phyloP scores from a whole-genome alignment of 2,329 filamentous ascomycete species.

The Trichoderma atrobrunneum region DNA sequence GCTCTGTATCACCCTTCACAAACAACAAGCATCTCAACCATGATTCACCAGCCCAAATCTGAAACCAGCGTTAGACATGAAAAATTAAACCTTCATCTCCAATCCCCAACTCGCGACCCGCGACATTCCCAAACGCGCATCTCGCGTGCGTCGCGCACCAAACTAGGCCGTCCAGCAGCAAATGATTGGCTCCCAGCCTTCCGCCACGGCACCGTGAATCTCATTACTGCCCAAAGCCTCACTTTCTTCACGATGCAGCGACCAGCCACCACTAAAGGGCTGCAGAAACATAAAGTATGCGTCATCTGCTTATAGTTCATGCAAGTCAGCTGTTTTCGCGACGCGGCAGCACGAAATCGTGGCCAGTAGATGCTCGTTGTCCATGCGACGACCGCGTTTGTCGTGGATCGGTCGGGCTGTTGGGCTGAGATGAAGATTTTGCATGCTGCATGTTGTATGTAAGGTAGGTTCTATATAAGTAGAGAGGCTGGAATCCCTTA shows the following conservation, averaged over 20 bases:
- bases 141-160: constrained; percentile 12
- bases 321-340: constrained; percentile 27
- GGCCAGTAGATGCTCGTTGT: constrained; percentile 8
- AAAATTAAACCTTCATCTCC: neutral
- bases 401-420: neutral
- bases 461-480: neutral
- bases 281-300: neutral
- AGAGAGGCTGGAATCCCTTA: neutral
- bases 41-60: neutral
- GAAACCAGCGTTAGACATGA: neutral
- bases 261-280: neutral
- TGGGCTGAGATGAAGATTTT: constrained; percentile 8
- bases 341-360: constrained; percentile 17
- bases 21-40: neutral
- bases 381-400: constrained; percentile 6
- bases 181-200: constrained; percentile 8
- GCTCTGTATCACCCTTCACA: neutral
- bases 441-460: neutral
- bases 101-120: neutral
- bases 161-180: neutral
- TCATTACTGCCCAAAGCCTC: constrained; percentile 12
- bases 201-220: constrained; percentile 5
- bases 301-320: constrained; percentile 8
- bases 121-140: constrained; percentile 10
- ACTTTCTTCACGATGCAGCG: neutral